Percentiles rank a stretch among this genome's conserved stretches.
These are phyloP conservation scores for Boletus subcaerulescens DNA, from an alignment of 768 basidiomycete species.

Conservation along the genomic window DNA sequence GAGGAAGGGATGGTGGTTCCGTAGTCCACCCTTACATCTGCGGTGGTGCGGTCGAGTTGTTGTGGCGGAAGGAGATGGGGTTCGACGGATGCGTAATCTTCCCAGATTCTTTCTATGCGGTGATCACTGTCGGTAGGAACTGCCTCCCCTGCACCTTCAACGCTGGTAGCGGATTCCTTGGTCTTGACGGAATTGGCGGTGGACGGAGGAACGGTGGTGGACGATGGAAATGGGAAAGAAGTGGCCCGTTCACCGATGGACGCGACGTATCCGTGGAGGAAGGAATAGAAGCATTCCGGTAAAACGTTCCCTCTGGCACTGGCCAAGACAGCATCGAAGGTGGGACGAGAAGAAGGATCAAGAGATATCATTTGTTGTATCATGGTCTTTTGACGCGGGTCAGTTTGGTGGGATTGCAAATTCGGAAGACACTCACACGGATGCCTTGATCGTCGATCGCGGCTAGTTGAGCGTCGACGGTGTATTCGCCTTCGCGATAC, in stretches of 20 bases:
- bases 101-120: slow-evolving; percentile 79
- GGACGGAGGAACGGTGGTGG: slow-evolving; percentile 28
- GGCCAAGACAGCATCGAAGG: slow-evolving; percentile 77
- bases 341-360: slow-evolving; percentile 71
- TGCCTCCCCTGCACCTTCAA: slow-evolving; percentile 27
- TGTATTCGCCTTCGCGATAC: slow-evolving; percentile 83
- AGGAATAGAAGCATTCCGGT: slow-evolving; percentile 92
- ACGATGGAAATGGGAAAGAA: slow-evolving; percentile 40
- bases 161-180: slow-evolving; percentile 12
- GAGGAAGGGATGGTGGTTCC: slow-evolving; percentile 31
- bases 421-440: slow-evolving; percentile 50
- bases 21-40: slow-evolving; percentile 59
- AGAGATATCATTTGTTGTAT: slow-evolving; percentile 89
- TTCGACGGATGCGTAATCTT: slow-evolving; percentile 81
- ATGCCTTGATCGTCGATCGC: slow-evolving; percentile 80
- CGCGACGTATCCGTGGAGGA: slow-evolving; percentile 85
- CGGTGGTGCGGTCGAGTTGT: slow-evolving; percentile 41
- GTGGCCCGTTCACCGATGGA: slow-evolving; percentile 69
- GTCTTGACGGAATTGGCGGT: slow-evolving; percentile 25
- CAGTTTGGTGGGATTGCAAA: slow-evolving; percentile 9
- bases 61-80: slow-evolving; percentile 57
- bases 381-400: slow-evolving; percentile 54
- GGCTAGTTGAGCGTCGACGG: slow-evolving; percentile 65
- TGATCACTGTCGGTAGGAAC: slow-evolving; percentile 84
- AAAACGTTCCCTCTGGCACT: slow-evolving; percentile 76